A percentile compares a stretch with the other conserved stretches of the same genome.
Evolutionary conservation across 129 eudicot genomes (phyloP).

Genomic region (Deinandra increscens): DNA sequence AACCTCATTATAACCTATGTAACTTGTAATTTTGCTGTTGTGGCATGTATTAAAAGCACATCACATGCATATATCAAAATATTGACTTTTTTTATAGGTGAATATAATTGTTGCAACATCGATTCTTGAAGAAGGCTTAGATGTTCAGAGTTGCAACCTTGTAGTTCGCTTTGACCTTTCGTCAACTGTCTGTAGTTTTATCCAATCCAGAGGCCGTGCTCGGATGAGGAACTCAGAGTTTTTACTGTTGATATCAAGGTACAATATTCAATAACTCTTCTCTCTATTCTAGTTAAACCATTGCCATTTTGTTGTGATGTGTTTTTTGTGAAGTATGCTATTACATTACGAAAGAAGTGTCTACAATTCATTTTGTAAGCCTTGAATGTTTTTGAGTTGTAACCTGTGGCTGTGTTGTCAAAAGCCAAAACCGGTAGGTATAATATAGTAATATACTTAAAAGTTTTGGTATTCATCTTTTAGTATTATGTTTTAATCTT

Average conservation of each 20-base stretch:
- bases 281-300: neutral
- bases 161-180: conserved; percentile 83
- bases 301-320: neutral
- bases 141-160: conserved; percentile 92
- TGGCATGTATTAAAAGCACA: neutral
- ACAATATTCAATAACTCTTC: neutral
- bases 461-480: no score
- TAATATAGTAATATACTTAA: no score
- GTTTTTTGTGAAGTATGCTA: neutral
- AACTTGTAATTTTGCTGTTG: neutral
- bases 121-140: conserved; percentile 96
- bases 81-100: conserved; percentile 47
- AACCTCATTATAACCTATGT: neutral
- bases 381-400: neutral
- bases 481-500: no score
- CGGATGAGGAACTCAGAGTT: conserved; percentile 88
- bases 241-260: conserved; percentile 67
- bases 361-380: neutral
- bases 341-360: neutral
- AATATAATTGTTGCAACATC: conserved; percentile 91
- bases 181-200: conserved; percentile 81
- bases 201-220: conserved; percentile 99
- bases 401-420: no score
- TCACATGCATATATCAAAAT: neutral
- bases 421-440: no score